Base-by-base conservation (phyloP, 306 rosid species). In the Citrullus mucosospermus region DNA sequence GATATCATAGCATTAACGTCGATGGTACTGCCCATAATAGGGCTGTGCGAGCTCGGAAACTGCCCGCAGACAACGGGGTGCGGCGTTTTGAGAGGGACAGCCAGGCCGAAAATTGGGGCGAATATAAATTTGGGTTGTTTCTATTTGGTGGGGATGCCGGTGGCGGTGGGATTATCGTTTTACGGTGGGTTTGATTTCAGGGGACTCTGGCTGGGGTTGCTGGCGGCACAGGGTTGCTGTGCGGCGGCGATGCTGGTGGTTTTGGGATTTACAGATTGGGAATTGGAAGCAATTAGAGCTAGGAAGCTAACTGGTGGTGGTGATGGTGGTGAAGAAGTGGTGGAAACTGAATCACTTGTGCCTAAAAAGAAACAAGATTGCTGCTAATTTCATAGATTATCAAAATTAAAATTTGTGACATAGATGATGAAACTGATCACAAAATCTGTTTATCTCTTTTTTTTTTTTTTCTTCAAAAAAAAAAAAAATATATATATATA, bases 61-160 rank as follows among this genome's bases (percentile, higher is more conserved):
- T 94, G 96, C 60, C 98, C 98, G 2, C 98, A 94, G 69, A 94
- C 98, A 22, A 89, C 98, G 8, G 98, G 98, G 2, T 94, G 98
- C 71, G 98, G 98, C 6, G 96, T 92, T 2, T 77, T 94, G 8
- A 87, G 98, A 77, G 98, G 98, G 7, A 90, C 93, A 1, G 98
- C 98, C 18, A 84, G 98, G 86, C 97, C 97, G 6, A 91, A 88
- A 80, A 88, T 88, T 4, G 98, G 93, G 9, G 98, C 98, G 2
- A 83, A 91, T 30, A 88, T 94, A 54, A 94, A 94, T 83, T 62
- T 94, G 81, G 90, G 96, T 2, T 90, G 98, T 72, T 94, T 94
- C 65, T 94, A 94, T 80, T 77, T 90, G 16, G 95, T 94, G 56
- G 98, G 98, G 80, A 90, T 84, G 97, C 96, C 98, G 9, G 92